Evolutionary conservation across 2,329 filamentous ascomycete species (phyloP), one percentile per base, ranked within the genome.

Genomic region (Diplodia corticola): DNA sequence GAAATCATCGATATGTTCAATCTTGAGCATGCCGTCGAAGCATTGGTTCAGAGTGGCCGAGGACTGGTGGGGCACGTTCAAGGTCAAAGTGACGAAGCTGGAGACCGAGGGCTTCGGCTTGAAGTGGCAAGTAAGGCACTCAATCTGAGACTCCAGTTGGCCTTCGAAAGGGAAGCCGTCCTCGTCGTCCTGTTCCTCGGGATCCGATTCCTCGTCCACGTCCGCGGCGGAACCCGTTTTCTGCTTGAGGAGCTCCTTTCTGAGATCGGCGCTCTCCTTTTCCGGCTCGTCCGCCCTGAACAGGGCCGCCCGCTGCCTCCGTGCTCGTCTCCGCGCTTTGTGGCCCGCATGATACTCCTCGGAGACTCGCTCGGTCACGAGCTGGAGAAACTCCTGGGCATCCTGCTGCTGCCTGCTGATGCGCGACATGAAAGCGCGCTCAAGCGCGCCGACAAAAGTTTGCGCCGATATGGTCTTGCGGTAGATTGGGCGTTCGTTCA

Each of bases 351-450:
- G 89, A 73, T 97, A 97, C 78, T 99, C 95, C 74, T 99, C 95
- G 73, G 92, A 93, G 65, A 99, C 82, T 63, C 94, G 86, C 80
- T 99, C 94, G 2, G 92, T 91, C 13, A 99, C 90, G 59, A 98
- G 89, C 80, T 99, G 95, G 65, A 99, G 80, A 69, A 99, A 97
- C 77, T 99, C 95, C 75, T 99, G 95, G 12, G 95, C 95, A 80
- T 99, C 95, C 78, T 99, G 95, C 79, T 99, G 95, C 75, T 95
- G 92, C 64, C 94, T 86, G 75, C 91, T 97, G 72, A 99, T 96
- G 72, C 91, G 88, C 73, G 96, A 94, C 65, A 88, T 88, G 74
- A 97, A 99, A 0, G 94, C 93, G 33, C 83, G 82, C 80, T 99
- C 95, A 61, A 99, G 82, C 0, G 91, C 89, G 69, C 86, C 83